phyloP scores from a whole-genome alignment of 164 flowering plant species.

The Liriodendron chinense region DNA sequence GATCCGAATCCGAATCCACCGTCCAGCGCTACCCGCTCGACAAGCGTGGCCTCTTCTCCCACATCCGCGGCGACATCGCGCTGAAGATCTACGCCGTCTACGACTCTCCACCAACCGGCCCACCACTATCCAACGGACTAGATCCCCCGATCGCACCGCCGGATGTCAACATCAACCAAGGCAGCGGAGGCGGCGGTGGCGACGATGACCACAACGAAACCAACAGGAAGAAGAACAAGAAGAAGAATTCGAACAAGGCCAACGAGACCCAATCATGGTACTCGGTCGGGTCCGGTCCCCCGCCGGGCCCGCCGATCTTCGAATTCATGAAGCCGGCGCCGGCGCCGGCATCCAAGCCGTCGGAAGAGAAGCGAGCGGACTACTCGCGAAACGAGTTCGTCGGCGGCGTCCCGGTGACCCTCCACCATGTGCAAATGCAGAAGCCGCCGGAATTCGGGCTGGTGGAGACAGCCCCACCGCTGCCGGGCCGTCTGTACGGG shows the following conservation, averaged over 20 bases:
- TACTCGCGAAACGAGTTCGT: constrained; percentile 35
- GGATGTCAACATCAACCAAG: not conserved
- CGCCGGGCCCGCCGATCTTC: not conserved
- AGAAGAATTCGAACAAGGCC: constrained; percentile 10
- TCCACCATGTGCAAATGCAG: constrained; percentile 43
- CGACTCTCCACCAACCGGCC: constrained; percentile 15
- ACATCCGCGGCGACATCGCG: constrained; percentile 73
- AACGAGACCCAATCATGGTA: constrained; percentile 54
- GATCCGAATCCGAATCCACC: constrained; percentile 44
- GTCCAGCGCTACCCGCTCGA: constrained; percentile 79
- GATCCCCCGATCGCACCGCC: not conserved
- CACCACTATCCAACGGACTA: constrained; percentile 5
- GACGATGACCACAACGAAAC: constrained; percentile 3
- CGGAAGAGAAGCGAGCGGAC: constrained; percentile 36
- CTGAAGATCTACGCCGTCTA: constrained; percentile 36
- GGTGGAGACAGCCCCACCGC: constrained; percentile 72
- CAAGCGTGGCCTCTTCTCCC: constrained; percentile 75
- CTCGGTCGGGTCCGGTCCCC: constrained; percentile 43
- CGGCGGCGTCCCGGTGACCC: not conserved
- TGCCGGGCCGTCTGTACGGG: constrained; percentile 64
- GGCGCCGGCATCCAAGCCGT: not conserved
- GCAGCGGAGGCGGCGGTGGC: not conserved
- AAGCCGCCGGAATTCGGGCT: constrained; percentile 53
- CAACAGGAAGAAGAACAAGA: constrained; percentile 37
- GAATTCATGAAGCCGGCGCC: constrained; percentile 1